phyloP scores from a whole-genome alignment of 768 basidiomycete species.

The Infundibulicybe gibba region DNA sequence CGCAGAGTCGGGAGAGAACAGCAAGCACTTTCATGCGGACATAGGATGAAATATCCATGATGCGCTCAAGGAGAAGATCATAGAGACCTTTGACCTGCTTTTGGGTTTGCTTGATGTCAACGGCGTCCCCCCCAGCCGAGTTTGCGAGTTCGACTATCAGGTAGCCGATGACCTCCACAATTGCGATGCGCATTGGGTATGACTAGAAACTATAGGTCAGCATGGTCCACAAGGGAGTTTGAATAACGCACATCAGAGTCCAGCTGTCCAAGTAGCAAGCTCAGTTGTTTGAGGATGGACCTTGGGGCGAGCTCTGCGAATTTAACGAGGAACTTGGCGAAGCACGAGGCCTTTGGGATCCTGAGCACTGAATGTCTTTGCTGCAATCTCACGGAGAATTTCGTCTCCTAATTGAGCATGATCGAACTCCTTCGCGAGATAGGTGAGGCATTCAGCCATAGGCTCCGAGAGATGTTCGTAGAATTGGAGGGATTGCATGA shows the following conservation, averaged over 20 bases:
- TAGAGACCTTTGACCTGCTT: constrained; percentile 82
- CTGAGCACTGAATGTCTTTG: constrained; percentile 70
- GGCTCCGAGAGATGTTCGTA: constrained; percentile 93
- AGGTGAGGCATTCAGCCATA: constrained; percentile 85
- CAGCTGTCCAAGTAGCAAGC: constrained; percentile 76
- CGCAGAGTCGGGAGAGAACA: constrained; percentile 71
- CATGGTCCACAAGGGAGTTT: not conserved
- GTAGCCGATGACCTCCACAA: constrained; percentile 85
- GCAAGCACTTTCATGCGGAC: constrained; percentile 86
- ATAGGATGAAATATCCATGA: constrained; percentile 84
- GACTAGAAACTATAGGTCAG: constrained; percentile 44
- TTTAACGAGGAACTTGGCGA: constrained; percentile 79
- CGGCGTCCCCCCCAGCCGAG: constrained; percentile 43
- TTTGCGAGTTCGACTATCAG: constrained; percentile 79
- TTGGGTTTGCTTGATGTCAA: constrained; percentile 44
- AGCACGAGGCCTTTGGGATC: constrained; percentile 91
- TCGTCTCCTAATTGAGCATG: constrained; percentile 89
- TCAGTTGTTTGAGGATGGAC: constrained; percentile 85
- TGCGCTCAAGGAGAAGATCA: constrained; percentile 82
- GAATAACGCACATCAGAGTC: constrained; percentile 76
- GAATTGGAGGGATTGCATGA: constrained; percentile 91
- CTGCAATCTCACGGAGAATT: constrained; percentile 82
- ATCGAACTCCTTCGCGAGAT: constrained; percentile 84
- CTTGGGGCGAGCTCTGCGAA: constrained; percentile 80
- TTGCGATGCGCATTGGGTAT: constrained; percentile 93